phyloP scores from a whole-genome alignment of 2,329 filamentous ascomycete species.

The Rugonectria rugulosa region DNA sequence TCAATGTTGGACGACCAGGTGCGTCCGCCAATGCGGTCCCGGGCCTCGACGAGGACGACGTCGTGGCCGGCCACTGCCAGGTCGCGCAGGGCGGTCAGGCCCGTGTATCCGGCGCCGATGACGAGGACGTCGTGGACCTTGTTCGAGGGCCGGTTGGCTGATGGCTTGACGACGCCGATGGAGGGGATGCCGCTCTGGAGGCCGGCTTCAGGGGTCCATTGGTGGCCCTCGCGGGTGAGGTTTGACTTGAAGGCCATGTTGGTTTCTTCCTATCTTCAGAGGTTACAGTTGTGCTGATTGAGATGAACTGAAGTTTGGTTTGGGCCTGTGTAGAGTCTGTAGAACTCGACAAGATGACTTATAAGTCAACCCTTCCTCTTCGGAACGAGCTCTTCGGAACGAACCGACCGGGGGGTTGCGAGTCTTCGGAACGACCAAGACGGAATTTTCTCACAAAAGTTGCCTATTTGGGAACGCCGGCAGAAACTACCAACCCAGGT shows the following conservation, averaged over 20 bases:
- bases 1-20: conserved; percentile 17
- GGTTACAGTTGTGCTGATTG: too few species aligned
- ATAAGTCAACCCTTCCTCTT: too few species aligned
- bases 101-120: conserved; percentile 22
- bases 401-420: too few species aligned
- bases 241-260: conserved; percentile 4
- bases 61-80: conserved; percentile 13
- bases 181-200: conserved; percentile 18
- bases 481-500: too few species aligned
- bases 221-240: conserved; percentile 18
- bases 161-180: conserved; percentile 14
- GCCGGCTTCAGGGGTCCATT: conserved; percentile 15
- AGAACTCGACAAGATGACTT: too few species aligned
- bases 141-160: conserved; percentile 9
- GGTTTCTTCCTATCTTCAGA: too few species aligned
- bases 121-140: conserved; percentile 20
- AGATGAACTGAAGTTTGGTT: too few species aligned
- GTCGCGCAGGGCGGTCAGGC: conserved; percentile 20
- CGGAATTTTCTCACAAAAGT: too few species aligned
- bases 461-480: too few species aligned
- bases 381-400: too few species aligned
- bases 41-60: conserved; percentile 15
- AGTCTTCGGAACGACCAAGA: too few species aligned
- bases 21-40: conserved; percentile 16
- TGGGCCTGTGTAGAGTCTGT: too few species aligned